Evolutionary conservation across 305 asterid genomes (phyloP).

Genomic region (Petunia hybrid): DNA sequence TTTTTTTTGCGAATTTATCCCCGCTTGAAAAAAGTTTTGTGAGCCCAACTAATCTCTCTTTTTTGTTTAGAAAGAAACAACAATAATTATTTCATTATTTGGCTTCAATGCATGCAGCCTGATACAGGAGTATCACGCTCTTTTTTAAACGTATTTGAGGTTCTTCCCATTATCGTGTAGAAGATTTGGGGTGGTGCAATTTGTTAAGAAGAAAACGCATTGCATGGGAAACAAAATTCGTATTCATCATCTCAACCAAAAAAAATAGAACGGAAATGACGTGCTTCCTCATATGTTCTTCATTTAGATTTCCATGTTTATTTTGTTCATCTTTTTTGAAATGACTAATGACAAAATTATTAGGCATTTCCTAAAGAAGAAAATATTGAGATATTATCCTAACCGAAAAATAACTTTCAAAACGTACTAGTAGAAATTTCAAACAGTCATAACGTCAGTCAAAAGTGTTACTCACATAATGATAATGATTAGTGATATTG

Average conservation of each 20-base stretch:
- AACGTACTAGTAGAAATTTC: background rate
- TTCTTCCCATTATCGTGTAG: no score
- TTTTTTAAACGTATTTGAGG: no score
- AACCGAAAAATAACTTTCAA: background rate
- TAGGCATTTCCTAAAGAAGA: background rate
- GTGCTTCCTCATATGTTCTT: background rate
- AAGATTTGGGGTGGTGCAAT: background rate
- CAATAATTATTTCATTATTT: no score
- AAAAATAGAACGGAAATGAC: background rate
- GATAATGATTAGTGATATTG: background rate
- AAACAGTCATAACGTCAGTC: background rate
- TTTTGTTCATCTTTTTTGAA: background rate
- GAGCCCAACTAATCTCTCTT: no score
- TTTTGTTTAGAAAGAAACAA: no score
- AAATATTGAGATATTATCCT: background rate
- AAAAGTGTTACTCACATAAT: background rate
- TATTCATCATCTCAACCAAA: background rate
- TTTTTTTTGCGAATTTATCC: no score
- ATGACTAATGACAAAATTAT: background rate
- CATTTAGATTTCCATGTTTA: background rate
- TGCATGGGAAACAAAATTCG: background rate
- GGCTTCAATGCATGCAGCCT: no score
- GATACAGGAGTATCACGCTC: no score
- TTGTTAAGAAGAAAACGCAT: background rate
- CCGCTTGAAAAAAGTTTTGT: no score